Base-by-base conservation (phyloP, 257 asterid species). In the Linderniella brevidens region DNA sequence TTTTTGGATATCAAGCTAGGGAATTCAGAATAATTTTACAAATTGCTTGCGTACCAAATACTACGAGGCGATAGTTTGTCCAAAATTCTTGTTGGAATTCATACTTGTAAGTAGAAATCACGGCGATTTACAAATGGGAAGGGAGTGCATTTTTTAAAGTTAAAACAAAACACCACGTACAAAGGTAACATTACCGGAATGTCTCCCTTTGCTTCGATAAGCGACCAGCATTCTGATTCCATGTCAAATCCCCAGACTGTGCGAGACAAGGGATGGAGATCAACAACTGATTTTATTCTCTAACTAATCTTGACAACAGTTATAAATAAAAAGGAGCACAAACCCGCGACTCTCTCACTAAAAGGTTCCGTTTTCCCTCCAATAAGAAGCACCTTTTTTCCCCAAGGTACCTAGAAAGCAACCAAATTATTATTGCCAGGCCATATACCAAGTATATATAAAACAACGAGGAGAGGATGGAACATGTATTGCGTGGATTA, bases 211-310 rank as follows among this genome's bases (percentile, higher is more conserved):
- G 93, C 85, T 63, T 85, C 98, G 60, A 85, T 61, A 46, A 63
- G 72, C 25, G 98, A 75, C 98, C 98, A 90, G 76, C 93, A 73
- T 55, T 85, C 98, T 50, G 93, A 75, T 73, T 90, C 98, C 65
- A 78, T 71, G 76, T 90, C 98, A 66, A 78, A 90, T 42, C 92
- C 73, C 98, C 98, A 85, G 37, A 90, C 98, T 90, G 59, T 69
- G 71, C 43, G 62, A 58, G 9, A 56, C 53, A 41, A 35, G 36
- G 10, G 53, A 29, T 38, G 63, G 63, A 4, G 19, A 46, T 17
- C 38, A 50, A 35, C 54, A 35, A 52, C 25, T 14, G 13, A 42
- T 15, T 48, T 49, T 35, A 56, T 8, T 44, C 17, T 55, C 48
- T 17, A 12, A 36, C 37, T 44, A 57, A 37, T 35, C 49, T 14